Evolutionary conservation across 1,284 basidiomycete species (phyloP), one percentile per base, ranked within the genome.

Genomic region (Porodaedalea pini): DNA sequence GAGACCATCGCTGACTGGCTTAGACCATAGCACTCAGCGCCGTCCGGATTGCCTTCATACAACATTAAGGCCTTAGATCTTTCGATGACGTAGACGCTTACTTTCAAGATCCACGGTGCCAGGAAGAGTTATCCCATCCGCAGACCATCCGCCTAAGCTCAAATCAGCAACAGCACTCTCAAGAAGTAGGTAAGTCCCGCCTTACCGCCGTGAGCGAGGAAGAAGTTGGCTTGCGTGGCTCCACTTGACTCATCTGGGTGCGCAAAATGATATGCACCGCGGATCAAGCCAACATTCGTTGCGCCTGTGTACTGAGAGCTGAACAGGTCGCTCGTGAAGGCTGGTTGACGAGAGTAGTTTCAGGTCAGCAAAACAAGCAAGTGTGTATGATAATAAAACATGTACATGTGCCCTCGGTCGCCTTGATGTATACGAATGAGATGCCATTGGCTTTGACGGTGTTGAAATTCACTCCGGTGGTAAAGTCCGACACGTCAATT

Each of bases 21-120:
- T 61, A 85, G 66, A 17, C 78, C 83, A 64, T 85, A 87, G 70
- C 85, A 88, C 54, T 70, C 71, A 3, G 68, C 71, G 15, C 80
- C 79, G 60, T 68, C 66, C 17, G 78, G 77, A 64, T 79, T 79
- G 54, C 78, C 81, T 82, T 56, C 2, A 27, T 7, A 44, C 21
- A 36, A 31, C 5, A 19, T 37, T 11, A 37, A 25, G 40, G 25
- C 2, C 23, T 31, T 8, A 56, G 31, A 60, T 23, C 5, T 29
- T 41, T 37, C 32, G 57, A 25, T 49, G 8, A 58, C 48, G 37
- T 52, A 36, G 36, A n/a, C 2, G 23, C 39, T n/a, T 45, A 83
- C 82, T 78, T 64, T 86, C 83, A 54, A 86, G 78, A 61, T 86
- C 84, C 10, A 86, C 69, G n/a, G 78, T 80, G 13, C 84, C 84